Evolutionary conservation across 2,329 filamentous ascomycete genomes (phyloP).

Genomic region (Fusarium solani-melongenae): DNA sequence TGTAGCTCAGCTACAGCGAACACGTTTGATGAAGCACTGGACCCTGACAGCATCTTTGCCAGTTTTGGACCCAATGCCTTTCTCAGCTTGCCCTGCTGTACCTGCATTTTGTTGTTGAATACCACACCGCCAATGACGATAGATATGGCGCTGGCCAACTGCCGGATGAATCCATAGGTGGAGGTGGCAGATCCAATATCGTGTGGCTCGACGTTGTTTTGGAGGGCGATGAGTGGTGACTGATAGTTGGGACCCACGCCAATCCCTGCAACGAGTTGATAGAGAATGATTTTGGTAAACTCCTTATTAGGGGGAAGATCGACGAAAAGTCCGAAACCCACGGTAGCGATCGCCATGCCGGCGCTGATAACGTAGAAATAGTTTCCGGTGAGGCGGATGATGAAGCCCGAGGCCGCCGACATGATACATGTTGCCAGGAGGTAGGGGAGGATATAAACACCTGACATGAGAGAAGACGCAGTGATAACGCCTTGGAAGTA

Average conservation of each 20-base stretch:
- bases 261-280: neutral
- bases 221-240: conserved; percentile 43
- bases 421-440: neutral
- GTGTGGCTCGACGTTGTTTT: conserved; percentile 62
- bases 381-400: neutral
- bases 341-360: neutral
- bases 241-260: neutral
- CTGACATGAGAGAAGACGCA: neutral
- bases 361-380: neutral
- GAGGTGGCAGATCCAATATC: conserved; percentile 72
- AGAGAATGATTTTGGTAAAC: neutral
- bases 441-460: neutral
- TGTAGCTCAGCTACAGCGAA: neutral
- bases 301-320: neutral
- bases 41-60: neutral
- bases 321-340: neutral
- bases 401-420: neutral
- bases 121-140: conserved; percentile 74
- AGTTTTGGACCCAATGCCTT: neutral
- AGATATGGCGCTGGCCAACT: conserved; percentile 69
- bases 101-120: neutral
- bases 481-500: conserved; percentile 13
- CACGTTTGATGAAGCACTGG: neutral
- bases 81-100: neutral
- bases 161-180: conserved; percentile 70